phyloP scores from a whole-genome alignment of 345 rosid genomes.

The Clausena lansium region DNA sequence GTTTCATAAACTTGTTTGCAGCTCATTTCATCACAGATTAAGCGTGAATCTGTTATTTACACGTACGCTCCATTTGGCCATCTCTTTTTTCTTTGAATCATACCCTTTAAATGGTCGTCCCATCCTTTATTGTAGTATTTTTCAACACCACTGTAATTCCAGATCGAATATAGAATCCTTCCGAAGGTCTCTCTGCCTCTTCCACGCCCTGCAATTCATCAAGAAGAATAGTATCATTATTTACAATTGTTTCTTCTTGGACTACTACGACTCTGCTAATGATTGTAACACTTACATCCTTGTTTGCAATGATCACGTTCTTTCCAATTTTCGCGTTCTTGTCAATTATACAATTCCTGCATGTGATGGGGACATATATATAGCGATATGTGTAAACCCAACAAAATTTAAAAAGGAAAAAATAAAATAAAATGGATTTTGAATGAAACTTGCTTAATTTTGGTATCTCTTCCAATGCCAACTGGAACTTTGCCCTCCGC shows the following conservation, averaged over 20 bases:
- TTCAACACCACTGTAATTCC: slow-evolving; percentile 75
- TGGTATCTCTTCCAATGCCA: slow-evolving; percentile 77
- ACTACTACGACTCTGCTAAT: no score
- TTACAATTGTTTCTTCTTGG: not conserved
- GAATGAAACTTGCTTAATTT: slow-evolving; percentile 44
- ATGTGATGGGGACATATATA: no score
- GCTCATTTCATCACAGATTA: not conserved
- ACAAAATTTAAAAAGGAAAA: no score
- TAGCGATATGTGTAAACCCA: no score
- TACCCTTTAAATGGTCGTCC: slow-evolving; percentile 37
- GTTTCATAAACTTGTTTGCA: not conserved
- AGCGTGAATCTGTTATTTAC: not conserved
- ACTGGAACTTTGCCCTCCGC: slow-evolving; percentile 81
- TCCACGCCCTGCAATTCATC: slow-evolving; percentile 45
- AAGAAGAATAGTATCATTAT: not conserved
- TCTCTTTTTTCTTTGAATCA: not conserved
- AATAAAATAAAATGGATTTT: no score
- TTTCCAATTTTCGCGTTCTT: slow-evolving; percentile 88
- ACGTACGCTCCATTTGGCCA: not conserved
- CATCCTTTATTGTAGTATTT: slow-evolving; percentile 72
- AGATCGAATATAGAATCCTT: slow-evolving; percentile 77
- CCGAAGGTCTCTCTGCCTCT: slow-evolving; percentile 66
- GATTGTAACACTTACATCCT: slow-evolving; percentile 47
- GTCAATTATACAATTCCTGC: slow-evolving; percentile 88
- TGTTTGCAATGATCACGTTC: slow-evolving; percentile 67